Conservation (phyloP, 768 basidiomycete genomes). For the Tricholoma furcatifolium region DNA sequence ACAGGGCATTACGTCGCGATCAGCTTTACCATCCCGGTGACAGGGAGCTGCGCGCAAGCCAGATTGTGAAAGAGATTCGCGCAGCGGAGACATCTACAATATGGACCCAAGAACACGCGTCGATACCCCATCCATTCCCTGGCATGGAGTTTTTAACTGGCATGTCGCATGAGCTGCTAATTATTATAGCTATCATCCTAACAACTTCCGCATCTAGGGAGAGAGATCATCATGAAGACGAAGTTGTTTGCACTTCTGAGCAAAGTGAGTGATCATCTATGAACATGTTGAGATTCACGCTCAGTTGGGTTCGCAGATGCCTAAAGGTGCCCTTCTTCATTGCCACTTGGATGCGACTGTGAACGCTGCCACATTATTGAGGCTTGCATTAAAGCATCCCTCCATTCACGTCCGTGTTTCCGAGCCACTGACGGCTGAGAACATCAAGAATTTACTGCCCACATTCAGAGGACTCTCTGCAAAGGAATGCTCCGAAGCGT, state of each 20-base stretch:
- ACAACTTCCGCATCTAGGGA: conserved; percentile 35
- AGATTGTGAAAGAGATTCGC: conserved; percentile 54
- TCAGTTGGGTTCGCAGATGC: conserved; percentile 51
- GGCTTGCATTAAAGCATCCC: conserved; percentile 54
- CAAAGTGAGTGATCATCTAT: conserved; percentile 38
- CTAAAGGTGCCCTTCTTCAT: conserved; percentile 76
- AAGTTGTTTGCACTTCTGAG: conserved; percentile 58
- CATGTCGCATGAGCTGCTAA: conserved; percentile 17
- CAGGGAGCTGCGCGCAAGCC: conserved; percentile 52
- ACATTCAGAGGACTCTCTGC: conserved; percentile 50
- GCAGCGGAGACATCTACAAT: conserved; percentile 50
- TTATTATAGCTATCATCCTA: background rate
- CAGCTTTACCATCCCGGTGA: conserved; percentile 27
- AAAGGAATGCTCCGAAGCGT: conserved; percentile 26
- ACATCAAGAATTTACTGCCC: conserved; percentile 45
- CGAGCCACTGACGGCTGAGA: conserved; percentile 36
- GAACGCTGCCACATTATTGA: conserved; percentile 48
- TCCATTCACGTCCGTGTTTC: conserved; percentile 58
- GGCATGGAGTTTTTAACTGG: conserved; percentile 81
- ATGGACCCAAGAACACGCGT: conserved; percentile 56
- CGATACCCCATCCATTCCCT: conserved; percentile 63
- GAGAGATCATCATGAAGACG: conserved; percentile 57
- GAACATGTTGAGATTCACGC: background rate
- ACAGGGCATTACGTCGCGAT: conserved; percentile 54
- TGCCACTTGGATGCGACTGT: conserved; percentile 76